These are phyloP conservation scores for Dendrocalamus sinicus DNA, from an alignment of 176 grass and related monocot species.

Conservation along the genomic window DNA sequence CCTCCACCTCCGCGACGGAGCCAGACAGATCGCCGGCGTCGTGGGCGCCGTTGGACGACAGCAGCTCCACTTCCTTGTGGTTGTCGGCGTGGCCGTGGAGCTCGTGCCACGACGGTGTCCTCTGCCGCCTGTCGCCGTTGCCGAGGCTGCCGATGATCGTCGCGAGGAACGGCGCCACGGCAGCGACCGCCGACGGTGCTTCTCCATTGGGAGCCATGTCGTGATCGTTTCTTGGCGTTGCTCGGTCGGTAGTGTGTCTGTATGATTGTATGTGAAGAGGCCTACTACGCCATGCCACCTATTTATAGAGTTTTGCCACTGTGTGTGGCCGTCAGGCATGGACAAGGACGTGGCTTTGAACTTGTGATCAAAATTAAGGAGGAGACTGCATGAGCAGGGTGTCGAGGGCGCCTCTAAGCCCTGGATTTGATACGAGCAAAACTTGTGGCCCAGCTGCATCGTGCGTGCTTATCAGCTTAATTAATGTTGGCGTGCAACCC, in stretches of 20 bases:
- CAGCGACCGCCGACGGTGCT: neutral
- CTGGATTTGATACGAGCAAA: slow-evolving; percentile 47
- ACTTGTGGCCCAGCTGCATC: neutral
- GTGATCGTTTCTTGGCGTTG: neutral
- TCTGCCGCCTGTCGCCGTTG: slow-evolving; percentile 26
- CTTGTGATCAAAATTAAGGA: slow-evolving; percentile 42
- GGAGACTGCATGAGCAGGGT: slow-evolving; percentile 36
- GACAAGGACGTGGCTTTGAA: slow-evolving; percentile 3
- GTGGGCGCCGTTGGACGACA: neutral
- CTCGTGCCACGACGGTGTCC: slow-evolving; percentile 54
- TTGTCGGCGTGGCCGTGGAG: slow-evolving; percentile 30
- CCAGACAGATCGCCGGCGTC: neutral
- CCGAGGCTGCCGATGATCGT: slow-evolving; percentile 49
- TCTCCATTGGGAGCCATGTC: slow-evolving; percentile 40
- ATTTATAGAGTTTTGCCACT: slow-evolving; percentile 46
- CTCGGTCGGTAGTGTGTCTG: neutral
- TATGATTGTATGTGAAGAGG: neutral
- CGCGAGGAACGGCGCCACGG: slow-evolving; percentile 35
- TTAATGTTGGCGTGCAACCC: neutral
- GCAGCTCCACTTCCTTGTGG: slow-evolving; percentile 10
- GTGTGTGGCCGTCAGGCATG: neutral
- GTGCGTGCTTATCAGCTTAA: slow-evolving; percentile 40
- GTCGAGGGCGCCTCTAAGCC: neutral
- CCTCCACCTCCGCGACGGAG: slow-evolving; percentile 54
- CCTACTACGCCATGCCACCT: neutral